A percentile compares a stretch with the other conserved stretches of the same genome.
phyloP scores from a whole-genome alignment of 352 stramenopile genomes.

The Phytophthora parvispora region DNA sequence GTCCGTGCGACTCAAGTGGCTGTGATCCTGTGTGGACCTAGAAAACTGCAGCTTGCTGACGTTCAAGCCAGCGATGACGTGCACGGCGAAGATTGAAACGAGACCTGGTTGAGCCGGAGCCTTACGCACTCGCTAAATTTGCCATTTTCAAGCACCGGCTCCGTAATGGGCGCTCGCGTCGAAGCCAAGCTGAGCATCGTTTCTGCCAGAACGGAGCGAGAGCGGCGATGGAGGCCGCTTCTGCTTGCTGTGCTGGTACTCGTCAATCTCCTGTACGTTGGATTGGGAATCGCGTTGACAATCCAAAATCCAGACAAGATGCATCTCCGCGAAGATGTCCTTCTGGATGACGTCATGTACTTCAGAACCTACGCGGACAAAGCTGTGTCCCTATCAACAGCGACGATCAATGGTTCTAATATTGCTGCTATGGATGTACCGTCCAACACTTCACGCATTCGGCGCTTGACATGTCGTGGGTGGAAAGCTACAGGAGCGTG shows the following conservation, averaged over 20 bases:
- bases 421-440: neutral
- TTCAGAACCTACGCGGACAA: neutral
- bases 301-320: neutral
- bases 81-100: neutral
- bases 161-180: neutral
- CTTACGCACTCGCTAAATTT: neutral
- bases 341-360: slow-evolving; percentile 3
- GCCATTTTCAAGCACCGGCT: neutral
- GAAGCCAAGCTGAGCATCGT: neutral
- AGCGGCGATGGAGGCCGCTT: slow-evolving; percentile 1
- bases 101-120: neutral
- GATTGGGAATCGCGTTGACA: slow-evolving; percentile 1
- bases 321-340: neutral
- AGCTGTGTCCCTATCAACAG: neutral
- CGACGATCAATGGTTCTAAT: neutral
- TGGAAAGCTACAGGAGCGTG: slow-evolving; percentile 31
- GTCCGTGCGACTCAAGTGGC: neutral
- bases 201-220: neutral
- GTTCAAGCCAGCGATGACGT: neutral
- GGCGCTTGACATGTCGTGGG: slow-evolving; percentile 44
- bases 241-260: neutral
- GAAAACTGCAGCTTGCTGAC: neutral
- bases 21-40: neutral
- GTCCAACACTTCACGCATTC: neutral
- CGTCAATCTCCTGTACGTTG: slow-evolving; percentile 5